Evolutionary conservation across 305 asterid genomes (phyloP).

Genomic region (Striga hermonthica): DNA sequence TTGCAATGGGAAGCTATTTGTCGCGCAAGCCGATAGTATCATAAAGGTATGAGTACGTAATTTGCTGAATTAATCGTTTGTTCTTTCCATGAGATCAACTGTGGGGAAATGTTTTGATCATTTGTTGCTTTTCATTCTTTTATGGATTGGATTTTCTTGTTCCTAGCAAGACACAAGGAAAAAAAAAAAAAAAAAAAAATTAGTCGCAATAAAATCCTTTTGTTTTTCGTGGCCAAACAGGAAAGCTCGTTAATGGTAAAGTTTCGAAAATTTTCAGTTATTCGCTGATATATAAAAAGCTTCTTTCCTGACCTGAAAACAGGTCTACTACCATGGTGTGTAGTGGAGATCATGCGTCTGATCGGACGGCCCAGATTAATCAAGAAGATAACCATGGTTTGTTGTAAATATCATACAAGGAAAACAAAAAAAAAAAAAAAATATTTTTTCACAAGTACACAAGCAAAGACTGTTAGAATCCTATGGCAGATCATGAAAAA

Average conservation of each 20-base stretch:
- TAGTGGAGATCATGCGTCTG: constrained; percentile 22
- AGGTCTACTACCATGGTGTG: constrained; percentile 51
- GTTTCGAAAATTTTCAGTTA: too few relatives aligned
- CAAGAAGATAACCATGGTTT: not conserved
- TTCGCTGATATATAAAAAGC: not conserved
- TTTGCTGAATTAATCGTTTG: not conserved
- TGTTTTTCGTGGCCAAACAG: too few relatives aligned
- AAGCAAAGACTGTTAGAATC: too few relatives aligned
- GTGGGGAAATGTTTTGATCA: not conserved
- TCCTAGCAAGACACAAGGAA: too few relatives aligned
- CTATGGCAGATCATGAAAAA: constrained; percentile 7
- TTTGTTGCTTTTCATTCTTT: too few relatives aligned
- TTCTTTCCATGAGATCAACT: not conserved
- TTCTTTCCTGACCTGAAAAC: constrained; percentile 20
- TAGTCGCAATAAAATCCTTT: too few relatives aligned
- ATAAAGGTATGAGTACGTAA: constrained; percentile 46
- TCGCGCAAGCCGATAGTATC: constrained; percentile 63
- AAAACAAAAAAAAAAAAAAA: not conserved
- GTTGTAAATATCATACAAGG: not conserved
- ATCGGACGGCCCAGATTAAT: not conserved
- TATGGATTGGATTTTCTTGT: too few relatives aligned
- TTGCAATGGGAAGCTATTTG: constrained; percentile 67
- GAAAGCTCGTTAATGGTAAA: too few relatives aligned
- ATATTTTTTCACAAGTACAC: too few relatives aligned
- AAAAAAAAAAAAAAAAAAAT: too few relatives aligned